Evolutionary conservation across 495 filamentous ascomycete species (phyloP), one percentile per base, ranked within the genome.

Genomic region (Neurospora sp.): DNA sequence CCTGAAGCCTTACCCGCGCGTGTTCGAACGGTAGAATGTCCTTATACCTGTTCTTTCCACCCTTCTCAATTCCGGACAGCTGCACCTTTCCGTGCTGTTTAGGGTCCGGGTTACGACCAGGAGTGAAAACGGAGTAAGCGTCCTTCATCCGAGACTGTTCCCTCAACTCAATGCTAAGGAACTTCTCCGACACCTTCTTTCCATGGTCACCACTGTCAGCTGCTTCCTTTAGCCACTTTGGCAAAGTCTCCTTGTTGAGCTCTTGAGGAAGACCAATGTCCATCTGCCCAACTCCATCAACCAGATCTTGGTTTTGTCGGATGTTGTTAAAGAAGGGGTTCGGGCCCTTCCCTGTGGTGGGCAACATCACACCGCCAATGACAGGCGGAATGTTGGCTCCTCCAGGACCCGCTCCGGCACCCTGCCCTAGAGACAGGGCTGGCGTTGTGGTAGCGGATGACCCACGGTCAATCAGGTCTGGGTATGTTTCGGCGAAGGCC

Each of bases 21-120:
- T 99, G 96, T 78, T 99, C 96, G 77, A 96, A 99, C 6, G 96
- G 96, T 82, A 96, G 92, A 47, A 98, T 98, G 76, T 97, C 96
- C 81, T 97, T 98, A 80, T 99, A 99, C 22, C 96, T 86, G 77
- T 99, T 99, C 82, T 98, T 98, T 3, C 86, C 88, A 39, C 96
- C 96, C 77, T 97, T 94, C 78, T 99, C 96, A 71, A 99, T 92
- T 5, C 96, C 96, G 3, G 94, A 96, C 70, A 99, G 88, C 73
- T 86, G 85, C 22, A 88, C 80, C 70, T 74, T 77, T 5, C 72
- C 70, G 3, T 38, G 53, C 3, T 73, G 70, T 3, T 72, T 27
- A 8, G 65, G 7, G 8, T 41, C 53, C 12, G 22, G 69, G 14
- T 9, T 59, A 22, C 31, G 70, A 8, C 69, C 69, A 81, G 87